Conservation (phyloP, 129 eudicot species). For the Lonicera japonica region DNA sequence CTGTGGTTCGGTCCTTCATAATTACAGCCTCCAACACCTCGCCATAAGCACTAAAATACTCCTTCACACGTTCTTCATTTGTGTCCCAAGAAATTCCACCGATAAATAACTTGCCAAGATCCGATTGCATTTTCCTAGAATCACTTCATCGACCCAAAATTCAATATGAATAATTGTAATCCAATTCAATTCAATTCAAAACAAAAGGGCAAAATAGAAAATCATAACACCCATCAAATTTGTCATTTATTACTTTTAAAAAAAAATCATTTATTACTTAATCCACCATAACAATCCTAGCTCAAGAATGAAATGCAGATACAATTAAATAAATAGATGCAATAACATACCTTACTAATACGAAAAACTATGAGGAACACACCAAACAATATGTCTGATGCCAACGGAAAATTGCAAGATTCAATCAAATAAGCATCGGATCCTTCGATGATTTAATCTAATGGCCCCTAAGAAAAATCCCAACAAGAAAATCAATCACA, state of each 20-base stretch:
- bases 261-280: conserved; percentile 8
- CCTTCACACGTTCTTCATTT: conserved; percentile 55
- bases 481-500: conserved; percentile 11
- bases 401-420: conserved; percentile 20
- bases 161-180: conserved; percentile 1
- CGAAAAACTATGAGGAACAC: conserved; percentile 9
- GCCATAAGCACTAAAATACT: conserved; percentile 53
- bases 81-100: conserved; percentile 89
- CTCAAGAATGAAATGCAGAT: conserved; percentile 21
- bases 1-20: conserved; percentile 69
- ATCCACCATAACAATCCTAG: not conserved
- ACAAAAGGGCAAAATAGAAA: too few relatives aligned
- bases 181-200: not conserved
- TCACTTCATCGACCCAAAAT: not conserved
- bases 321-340: conserved; percentile 17
- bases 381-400: conserved; percentile 15
- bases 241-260: too few relatives aligned
- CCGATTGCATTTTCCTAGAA: conserved; percentile 49
- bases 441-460: conserved; percentile 31
- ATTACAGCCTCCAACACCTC: conserved; percentile 68
- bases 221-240: too few relatives aligned
- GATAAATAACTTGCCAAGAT: conserved; percentile 63
- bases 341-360: conserved; percentile 33
- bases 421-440: conserved; percentile 40
- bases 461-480: conserved; percentile 19